Base-by-base conservation (phyloP, 495 filamentous ascomycete species). In the Aspergillus diversus region DNA sequence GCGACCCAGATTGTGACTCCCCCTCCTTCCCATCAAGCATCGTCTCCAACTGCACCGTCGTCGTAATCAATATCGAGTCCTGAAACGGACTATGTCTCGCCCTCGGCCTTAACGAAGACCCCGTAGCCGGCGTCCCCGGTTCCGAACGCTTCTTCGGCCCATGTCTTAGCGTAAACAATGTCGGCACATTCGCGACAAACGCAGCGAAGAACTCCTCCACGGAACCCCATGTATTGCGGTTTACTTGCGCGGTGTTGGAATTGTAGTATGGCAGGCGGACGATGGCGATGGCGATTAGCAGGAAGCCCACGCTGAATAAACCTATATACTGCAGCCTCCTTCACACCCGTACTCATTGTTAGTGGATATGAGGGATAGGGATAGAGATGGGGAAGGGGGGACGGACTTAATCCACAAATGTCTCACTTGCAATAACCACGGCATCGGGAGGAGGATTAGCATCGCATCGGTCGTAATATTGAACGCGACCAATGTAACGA, bases 381-480 rank as follows among this genome's bases (percentile, higher is more conserved):
- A 6, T 8, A 32, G n/a, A 16, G 43, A 27, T n/a, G 35, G 17
- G 32, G 15, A 37, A n/a, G n/a, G n/a, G n/a, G 47, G 9, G 16
- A 35, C 21, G 31, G 57, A 65, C 63, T 56, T 56, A 0, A n/a
- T 17, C 59, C 63, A 62, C 9, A 59, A 46, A 33, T 17, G 46
- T 16, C 50, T 35, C 0, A 66, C 59, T 27, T 33, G 27, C 2
- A 66, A 31, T 2, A 66, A 43, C 63, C 63, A 66, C 5, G 63
- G 63, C 49, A 66, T 66, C 0, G 63, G 63, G 5, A 66, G 59
- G 5, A 66, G 48, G 17, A 66, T 66, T 8, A 66, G 54, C 47
- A 66, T 48, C 11, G 55, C 50, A n/a, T 66, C 63, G n/a, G 59
- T 66, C 21, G 50, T 55, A 33, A 61, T 59, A 37, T 66, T 61